Conservation (phyloP, 148 eudicot genomes). For the Silene conica region DNA sequence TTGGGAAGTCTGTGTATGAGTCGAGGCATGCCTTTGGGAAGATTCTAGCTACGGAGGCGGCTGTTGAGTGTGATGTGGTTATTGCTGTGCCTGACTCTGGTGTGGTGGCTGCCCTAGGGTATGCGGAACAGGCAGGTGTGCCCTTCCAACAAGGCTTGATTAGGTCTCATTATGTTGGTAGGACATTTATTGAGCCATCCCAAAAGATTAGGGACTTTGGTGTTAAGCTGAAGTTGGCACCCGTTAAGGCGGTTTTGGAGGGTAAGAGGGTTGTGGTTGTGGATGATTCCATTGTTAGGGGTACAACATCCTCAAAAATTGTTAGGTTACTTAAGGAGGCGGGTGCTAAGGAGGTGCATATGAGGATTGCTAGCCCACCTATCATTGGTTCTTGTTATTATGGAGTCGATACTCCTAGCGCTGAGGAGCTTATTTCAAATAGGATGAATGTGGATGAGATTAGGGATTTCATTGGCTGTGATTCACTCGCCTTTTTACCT, state of each 20-base stretch:
- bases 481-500: slow-evolving; percentile 73
- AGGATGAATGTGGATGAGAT: slow-evolving; percentile 53
- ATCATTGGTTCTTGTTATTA: slow-evolving; percentile 74
- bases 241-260: slow-evolving; percentile 59
- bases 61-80: slow-evolving; percentile 86
- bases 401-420: slow-evolving; percentile 86
- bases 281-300: slow-evolving; percentile 87
- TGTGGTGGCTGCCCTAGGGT: slow-evolving; percentile 85
- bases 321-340: slow-evolving; percentile 78
- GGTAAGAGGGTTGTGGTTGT: slow-evolving; percentile 93
- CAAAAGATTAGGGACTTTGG: slow-evolving; percentile 84
- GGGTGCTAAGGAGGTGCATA: slow-evolving; percentile 55
- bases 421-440: slow-evolving; percentile 83
- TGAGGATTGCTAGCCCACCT: slow-evolving; percentile 78
- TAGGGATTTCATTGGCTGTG: slow-evolving; percentile 45
- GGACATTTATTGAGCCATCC: slow-evolving; percentile 85
- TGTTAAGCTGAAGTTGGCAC: slow-evolving; percentile 68
- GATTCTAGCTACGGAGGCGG: slow-evolving; percentile 54
- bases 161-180: slow-evolving; percentile 78
- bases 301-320: slow-evolving; percentile 79
- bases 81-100: slow-evolving; percentile 94
- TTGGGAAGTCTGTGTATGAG: slow-evolving; percentile 69
- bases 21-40: slow-evolving; percentile 52
- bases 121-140: slow-evolving; percentile 64
- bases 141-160: slow-evolving; percentile 76